phyloP scores from a whole-genome alignment of 176 grass and related monocot genomes.

The Chloris gayana region DNA sequence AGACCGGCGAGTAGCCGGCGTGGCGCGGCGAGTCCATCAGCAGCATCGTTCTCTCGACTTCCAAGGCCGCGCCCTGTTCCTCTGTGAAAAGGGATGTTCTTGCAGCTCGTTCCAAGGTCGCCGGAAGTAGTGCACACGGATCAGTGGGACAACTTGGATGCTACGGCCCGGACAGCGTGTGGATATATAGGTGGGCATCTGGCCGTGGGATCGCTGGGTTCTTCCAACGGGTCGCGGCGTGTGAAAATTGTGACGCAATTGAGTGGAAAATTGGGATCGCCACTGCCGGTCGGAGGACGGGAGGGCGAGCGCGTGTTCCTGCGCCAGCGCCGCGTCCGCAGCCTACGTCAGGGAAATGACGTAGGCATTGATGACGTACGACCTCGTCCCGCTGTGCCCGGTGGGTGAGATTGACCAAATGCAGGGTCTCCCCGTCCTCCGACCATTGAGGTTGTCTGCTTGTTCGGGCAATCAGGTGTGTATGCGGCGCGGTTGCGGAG shows the following conservation, averaged over 20 bases:
- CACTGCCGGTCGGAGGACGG: background rate
- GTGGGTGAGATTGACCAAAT: too few relatives aligned
- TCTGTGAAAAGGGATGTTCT: background rate
- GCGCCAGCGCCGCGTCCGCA: too few relatives aligned
- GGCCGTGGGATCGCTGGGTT: background rate
- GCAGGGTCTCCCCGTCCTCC: too few relatives aligned
- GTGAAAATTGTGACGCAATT: constrained; percentile 22
- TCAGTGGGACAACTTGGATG: background rate
- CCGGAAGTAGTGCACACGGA: background rate
- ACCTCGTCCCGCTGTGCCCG: too few relatives aligned
- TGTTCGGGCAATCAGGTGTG: background rate
- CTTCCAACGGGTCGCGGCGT: background rate
- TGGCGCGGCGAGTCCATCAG: constrained; percentile 46
- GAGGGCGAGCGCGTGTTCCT: background rate
- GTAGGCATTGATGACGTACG: too few relatives aligned
- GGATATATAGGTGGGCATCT: constrained; percentile 23
- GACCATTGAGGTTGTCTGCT: background rate
- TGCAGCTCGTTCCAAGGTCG: background rate
- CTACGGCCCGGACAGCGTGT: background rate
- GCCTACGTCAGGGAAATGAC: too few relatives aligned
- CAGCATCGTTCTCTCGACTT: background rate
- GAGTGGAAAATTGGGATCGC: constrained; percentile 5
- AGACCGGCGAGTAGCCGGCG: constrained; percentile 37
- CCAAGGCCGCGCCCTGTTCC: background rate
- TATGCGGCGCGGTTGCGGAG: background rate